A percentile compares a stretch with the other conserved stretches of the same genome.
These are phyloP conservation scores for Backusella morwellensis DNA, from an alignment of 192 early-diverging fungal species.

Conservation along the genomic window DNA sequence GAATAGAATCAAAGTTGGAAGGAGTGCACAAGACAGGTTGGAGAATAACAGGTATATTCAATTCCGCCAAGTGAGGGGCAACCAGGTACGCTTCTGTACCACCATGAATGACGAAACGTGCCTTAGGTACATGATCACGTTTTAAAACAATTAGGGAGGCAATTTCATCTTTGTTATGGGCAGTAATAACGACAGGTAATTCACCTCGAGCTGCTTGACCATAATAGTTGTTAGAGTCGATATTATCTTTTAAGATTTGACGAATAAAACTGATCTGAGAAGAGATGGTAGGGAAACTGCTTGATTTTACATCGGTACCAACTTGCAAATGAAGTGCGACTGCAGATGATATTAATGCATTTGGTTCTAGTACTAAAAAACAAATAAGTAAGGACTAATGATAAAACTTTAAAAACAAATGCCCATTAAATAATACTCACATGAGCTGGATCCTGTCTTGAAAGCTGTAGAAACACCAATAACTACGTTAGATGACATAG, in stretches of 20 bases:
- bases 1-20: slow-evolving; percentile 54
- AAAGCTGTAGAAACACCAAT: slow-evolving; percentile 66
- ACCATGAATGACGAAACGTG: slow-evolving; percentile 52
- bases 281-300: slow-evolving; percentile 47
- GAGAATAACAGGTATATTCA: slow-evolving; percentile 62
- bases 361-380: slow-evolving; percentile 28
- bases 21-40: slow-evolving; percentile 65
- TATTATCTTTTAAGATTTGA: slow-evolving; percentile 34
- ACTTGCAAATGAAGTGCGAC: slow-evolving; percentile 62
- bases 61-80: slow-evolving; percentile 53
- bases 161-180: slow-evolving; percentile 64
- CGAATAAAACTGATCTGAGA: slow-evolving; percentile 52
- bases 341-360: slow-evolving; percentile 45
- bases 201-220: slow-evolving; percentile 43
- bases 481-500: slow-evolving; percentile 48
- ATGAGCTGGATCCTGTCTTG: slow-evolving; percentile 55
- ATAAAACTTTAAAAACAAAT: not conserved
- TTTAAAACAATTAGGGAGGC: slow-evolving; percentile 61
- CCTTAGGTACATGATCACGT: slow-evolving; percentile 41
- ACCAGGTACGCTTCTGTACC: slow-evolving; percentile 66
- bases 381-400: not conserved
- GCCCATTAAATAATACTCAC: slow-evolving; percentile 33
- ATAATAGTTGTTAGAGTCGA: slow-evolving; percentile 33
- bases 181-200: slow-evolving; percentile 47
- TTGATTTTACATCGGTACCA: slow-evolving; percentile 45